Conservation (phyloP, 1,284 basidiomycete species). For the Fistulinella staudtii region DNA sequence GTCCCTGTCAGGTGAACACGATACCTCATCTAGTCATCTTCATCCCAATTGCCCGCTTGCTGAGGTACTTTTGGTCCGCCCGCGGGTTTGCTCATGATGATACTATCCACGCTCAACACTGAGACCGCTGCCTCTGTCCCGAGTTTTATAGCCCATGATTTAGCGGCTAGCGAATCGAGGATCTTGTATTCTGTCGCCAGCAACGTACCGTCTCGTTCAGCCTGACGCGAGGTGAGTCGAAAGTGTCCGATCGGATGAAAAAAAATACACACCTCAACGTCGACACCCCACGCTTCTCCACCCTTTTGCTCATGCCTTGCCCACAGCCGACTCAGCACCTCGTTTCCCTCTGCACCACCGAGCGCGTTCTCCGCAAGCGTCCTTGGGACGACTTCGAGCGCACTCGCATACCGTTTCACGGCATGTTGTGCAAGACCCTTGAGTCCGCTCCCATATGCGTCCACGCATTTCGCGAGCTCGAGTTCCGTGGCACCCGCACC, state of each 20-base stretch:
- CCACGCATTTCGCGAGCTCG: conserved; percentile 82
- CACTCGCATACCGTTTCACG: conserved; percentile 86
- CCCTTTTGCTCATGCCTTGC: conserved; percentile 80
- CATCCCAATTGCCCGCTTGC: conserved; percentile 81
- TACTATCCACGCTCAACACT: conserved; percentile 94
- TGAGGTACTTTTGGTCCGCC: conserved; percentile 84
- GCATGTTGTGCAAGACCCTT: conserved; percentile 93
- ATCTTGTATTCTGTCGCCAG: conserved; percentile 62
- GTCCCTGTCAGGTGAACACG: conserved; percentile 8
- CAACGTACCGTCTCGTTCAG: conserved; percentile 73
- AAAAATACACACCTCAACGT: conserved; percentile 70
- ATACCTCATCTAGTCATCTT: conserved; percentile 47
- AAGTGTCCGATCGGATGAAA: conserved; percentile 30
- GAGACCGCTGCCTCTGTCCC: conserved; percentile 93
- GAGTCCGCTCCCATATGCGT: conserved; percentile 84
- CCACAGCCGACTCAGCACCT: conserved; percentile 84
- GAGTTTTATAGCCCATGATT: conserved; percentile 84
- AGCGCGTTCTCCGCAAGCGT: conserved; percentile 95
- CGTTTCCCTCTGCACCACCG: conserved; percentile 89
- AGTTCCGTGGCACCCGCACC: conserved; percentile 95
- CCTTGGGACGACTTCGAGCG: conserved; percentile 90
- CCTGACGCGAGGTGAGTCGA: no score
- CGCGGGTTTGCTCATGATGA: conserved; percentile 95
- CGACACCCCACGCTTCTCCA: conserved; percentile 81
- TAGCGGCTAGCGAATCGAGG: conserved; percentile 83